Conservation (phyloP, 768 basidiomycete species). For the Lentinus brumalis region DNA sequence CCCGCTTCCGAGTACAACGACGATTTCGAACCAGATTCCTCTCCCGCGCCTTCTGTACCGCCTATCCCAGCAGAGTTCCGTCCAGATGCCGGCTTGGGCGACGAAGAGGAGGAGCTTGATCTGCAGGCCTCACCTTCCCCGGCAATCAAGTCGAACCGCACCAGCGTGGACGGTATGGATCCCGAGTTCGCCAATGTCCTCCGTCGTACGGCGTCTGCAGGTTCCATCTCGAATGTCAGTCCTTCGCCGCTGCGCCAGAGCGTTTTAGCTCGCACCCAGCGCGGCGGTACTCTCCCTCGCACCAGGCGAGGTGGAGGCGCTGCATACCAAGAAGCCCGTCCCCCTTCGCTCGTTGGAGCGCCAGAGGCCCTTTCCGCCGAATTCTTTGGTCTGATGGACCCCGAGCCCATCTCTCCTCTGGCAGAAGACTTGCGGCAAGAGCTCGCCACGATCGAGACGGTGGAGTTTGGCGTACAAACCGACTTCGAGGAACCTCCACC, state of each 20-base stretch:
- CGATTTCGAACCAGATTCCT: conserved; percentile 28
- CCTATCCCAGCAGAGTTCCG: conserved; percentile 37
- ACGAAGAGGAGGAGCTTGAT: conserved; percentile 43
- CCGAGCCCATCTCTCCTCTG: conserved; percentile 37
- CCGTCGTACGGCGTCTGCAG: conserved; percentile 50
- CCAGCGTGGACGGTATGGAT: conserved; percentile 85
- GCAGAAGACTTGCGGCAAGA: conserved; percentile 43
- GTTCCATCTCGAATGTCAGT: conserved; percentile 49
- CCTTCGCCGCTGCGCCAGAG: conserved; percentile 56
- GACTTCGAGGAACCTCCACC: conserved; percentile 46
- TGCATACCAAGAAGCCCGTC: conserved; percentile 69
- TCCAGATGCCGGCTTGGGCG: conserved; percentile 38
- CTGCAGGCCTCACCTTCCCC: conserved; percentile 42
- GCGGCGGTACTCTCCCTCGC: conserved; percentile 53
- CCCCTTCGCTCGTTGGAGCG: conserved; percentile 68
- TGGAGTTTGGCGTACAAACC: conserved; percentile 69
- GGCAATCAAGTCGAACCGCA: conserved; percentile 55
- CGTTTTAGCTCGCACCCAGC: conserved; percentile 49
- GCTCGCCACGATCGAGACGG: conserved; percentile 42
- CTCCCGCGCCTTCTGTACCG: conserved; percentile 35
- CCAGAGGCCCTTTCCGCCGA: conserved; percentile 69
- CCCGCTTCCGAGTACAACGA: conserved; percentile 53
- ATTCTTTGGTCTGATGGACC: conserved; percentile 42
- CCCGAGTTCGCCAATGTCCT: conserved; percentile 82
- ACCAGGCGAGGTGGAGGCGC: conserved; percentile 61